Conservation (phyloP, 352 stramenopile genomes). For the Elongisporangium prolatum region DNA sequence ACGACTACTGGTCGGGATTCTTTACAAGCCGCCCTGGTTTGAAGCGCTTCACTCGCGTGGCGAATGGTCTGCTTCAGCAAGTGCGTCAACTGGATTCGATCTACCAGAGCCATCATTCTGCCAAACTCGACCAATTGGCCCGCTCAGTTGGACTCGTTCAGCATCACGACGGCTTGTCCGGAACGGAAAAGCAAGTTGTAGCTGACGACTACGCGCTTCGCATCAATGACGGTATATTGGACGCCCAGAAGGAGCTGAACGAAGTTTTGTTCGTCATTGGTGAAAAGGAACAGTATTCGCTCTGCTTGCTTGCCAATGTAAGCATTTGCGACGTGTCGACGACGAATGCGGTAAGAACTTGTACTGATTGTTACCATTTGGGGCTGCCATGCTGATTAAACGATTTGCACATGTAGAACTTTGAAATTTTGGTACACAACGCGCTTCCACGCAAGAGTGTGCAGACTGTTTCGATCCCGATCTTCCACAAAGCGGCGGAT, state of each 20-base stretch:
- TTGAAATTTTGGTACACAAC: slow-evolving; percentile 76
- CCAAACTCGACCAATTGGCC: slow-evolving; percentile 60
- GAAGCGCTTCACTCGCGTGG: slow-evolving; percentile 90
- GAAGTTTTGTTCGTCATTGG: slow-evolving; percentile 72
- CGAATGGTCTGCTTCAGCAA: slow-evolving; percentile 86
- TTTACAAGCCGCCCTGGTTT: slow-evolving; percentile 93
- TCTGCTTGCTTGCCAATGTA: slow-evolving; percentile 86
- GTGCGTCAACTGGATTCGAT: slow-evolving; percentile 88
- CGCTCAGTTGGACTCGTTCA: slow-evolving; percentile 91
- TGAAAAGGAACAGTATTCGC: slow-evolving; percentile 53
- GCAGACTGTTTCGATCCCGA: slow-evolving; percentile 56
- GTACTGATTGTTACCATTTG: not conserved
- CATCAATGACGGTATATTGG: slow-evolving; percentile 80
- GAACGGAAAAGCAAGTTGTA: slow-evolving; percentile 95
- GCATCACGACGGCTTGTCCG: slow-evolving; percentile 95
- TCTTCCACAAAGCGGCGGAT: slow-evolving; percentile 36
- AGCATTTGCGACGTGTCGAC: slow-evolving; percentile 86
- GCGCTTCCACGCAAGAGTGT: slow-evolving; percentile 46
- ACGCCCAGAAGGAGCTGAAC: slow-evolving; percentile 63
- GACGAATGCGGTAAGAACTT: slow-evolving; percentile 33
- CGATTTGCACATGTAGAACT: slow-evolving; percentile 17
- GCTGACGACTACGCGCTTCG: slow-evolving; percentile 94
- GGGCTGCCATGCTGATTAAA: not conserved
- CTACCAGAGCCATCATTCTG: slow-evolving; percentile 59
- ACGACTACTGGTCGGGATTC: slow-evolving; percentile 96